phyloP scores from a whole-genome alignment of 805 yeast genomes.

The Yamadazyma sp. region DNA sequence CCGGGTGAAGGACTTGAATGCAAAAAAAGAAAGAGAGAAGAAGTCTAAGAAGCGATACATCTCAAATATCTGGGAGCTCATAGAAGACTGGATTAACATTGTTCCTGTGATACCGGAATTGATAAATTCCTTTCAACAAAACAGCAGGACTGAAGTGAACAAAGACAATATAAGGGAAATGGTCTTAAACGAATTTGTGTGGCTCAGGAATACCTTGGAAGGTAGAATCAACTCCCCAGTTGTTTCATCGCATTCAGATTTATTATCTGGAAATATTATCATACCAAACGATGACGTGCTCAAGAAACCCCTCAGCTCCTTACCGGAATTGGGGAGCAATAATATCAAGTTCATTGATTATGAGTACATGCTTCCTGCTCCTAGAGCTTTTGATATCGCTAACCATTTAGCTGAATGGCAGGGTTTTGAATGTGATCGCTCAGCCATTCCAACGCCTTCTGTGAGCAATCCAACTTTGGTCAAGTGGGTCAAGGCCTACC shows the following conservation, averaged over 20 bases:
- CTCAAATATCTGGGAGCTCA: slow-evolving; percentile 57
- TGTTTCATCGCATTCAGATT: slow-evolving; percentile 71
- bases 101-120: slow-evolving; percentile 52
- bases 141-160: slow-evolving; percentile 24
- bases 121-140: slow-evolving; percentile 34
- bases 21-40: slow-evolving; percentile 11
- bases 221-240: slow-evolving; percentile 43
- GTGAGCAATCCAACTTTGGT: slow-evolving; percentile 44
- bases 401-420: slow-evolving; percentile 81
- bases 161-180: slow-evolving; percentile 34
- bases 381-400: slow-evolving; percentile 72
- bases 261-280: slow-evolving; percentile 71
- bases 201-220: slow-evolving; percentile 49
- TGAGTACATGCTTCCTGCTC: slow-evolving; percentile 71
- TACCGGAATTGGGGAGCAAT: slow-evolving; percentile 24
- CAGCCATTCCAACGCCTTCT: slow-evolving; percentile 56
- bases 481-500: slow-evolving; percentile 60
- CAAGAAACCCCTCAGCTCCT: slow-evolving; percentile 8
- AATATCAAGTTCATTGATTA: slow-evolving; percentile 66
- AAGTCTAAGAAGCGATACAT: slow-evolving; percentile 30
- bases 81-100: slow-evolving; percentile 61
- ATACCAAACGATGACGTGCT: slow-evolving; percentile 42
- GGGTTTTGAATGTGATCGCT: slow-evolving; percentile 69
- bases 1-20: slow-evolving; percentile 1
- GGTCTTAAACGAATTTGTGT: slow-evolving; percentile 50